phyloP scores from a whole-genome alignment of 768 basidiomycete species.

The Kwoniella pini region DNA sequence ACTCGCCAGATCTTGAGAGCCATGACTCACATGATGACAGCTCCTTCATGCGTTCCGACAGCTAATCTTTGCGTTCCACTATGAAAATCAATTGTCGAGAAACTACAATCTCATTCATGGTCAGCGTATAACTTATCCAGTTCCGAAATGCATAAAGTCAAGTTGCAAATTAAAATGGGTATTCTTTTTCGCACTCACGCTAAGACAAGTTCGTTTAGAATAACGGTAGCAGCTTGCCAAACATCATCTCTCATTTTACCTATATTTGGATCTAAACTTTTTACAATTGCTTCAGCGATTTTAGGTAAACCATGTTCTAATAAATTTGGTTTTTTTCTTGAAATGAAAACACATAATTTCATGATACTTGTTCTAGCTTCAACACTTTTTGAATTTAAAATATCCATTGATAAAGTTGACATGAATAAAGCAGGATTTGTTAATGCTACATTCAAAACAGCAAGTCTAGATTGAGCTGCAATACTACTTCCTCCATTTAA shows the following conservation, averaged over 20 bases:
- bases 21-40: conserved; percentile 60
- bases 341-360: conserved; percentile 89
- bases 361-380: conserved; percentile 81
- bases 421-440: conserved; percentile 86
- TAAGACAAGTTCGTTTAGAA: conserved; percentile 89
- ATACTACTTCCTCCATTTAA: conserved; percentile 61
- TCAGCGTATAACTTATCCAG: no score
- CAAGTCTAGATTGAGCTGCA: conserved; percentile 74
- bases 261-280: conserved; percentile 89
- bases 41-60: conserved; percentile 92
- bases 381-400: conserved; percentile 65
- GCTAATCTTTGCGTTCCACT: conserved; percentile 80
- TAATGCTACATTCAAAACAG: conserved; percentile 80
- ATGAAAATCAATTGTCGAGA: conserved; percentile 92
- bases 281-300: conserved; percentile 91
- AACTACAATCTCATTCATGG: conserved; percentile 60
- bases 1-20: not conserved
- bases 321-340: conserved; percentile 87
- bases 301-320: conserved; percentile 79
- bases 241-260: conserved; percentile 73
- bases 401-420: conserved; percentile 87
- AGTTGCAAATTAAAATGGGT: not conserved
- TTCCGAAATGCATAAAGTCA: no score
- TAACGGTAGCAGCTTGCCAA: conserved; percentile 86
- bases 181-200: conserved; percentile 61